phyloP scores from a whole-genome alignment of 148 eudicot genomes.

The Vaccinium macrocarpon region DNA sequence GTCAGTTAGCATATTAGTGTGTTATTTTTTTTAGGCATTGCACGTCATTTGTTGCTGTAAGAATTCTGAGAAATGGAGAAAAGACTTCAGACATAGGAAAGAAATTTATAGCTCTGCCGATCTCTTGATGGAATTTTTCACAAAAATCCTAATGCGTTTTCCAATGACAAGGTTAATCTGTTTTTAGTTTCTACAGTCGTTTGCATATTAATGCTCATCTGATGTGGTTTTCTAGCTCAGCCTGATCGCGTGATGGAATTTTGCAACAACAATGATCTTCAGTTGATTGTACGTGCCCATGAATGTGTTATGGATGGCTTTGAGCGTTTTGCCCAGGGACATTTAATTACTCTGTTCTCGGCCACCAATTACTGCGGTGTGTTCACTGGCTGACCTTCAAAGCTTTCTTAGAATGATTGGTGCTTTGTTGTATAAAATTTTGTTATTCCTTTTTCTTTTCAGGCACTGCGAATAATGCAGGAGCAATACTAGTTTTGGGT shows the following conservation, averaged over 20 bases:
- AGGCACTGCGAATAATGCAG: conserved; percentile 99
- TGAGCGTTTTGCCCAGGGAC: conserved; percentile 99
- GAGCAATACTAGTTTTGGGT: conserved; percentile 92
- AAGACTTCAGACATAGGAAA: background rate
- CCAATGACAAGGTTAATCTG: background rate
- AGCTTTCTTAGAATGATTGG: background rate
- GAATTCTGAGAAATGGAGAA: background rate
- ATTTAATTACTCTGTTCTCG: conserved; percentile 90
- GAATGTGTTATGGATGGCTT: conserved; percentile 99
- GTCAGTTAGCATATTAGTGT: no score
- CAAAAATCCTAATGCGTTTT: background rate
- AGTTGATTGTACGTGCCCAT: conserved; percentile 95
- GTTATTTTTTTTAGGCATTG: no score
- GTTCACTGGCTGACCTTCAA: background rate
- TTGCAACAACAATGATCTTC: conserved; percentile 96
- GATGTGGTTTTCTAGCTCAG: conserved; percentile 34
- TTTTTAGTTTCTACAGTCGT: background rate
- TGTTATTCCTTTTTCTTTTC: background rate
- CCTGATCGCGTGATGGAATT: conserved; percentile 99
- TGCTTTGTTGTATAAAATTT: background rate
- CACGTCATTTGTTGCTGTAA: no score
- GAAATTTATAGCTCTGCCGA: background rate
- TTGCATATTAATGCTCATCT: conserved; percentile 10
- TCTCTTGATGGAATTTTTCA: background rate
- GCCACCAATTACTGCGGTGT: conserved; percentile 98